Evolutionary conservation across 2,329 filamentous ascomycete species (phyloP), one percentile per base, ranked within the genome.

Genomic region (Chrysoporthe puriensis): DNA sequence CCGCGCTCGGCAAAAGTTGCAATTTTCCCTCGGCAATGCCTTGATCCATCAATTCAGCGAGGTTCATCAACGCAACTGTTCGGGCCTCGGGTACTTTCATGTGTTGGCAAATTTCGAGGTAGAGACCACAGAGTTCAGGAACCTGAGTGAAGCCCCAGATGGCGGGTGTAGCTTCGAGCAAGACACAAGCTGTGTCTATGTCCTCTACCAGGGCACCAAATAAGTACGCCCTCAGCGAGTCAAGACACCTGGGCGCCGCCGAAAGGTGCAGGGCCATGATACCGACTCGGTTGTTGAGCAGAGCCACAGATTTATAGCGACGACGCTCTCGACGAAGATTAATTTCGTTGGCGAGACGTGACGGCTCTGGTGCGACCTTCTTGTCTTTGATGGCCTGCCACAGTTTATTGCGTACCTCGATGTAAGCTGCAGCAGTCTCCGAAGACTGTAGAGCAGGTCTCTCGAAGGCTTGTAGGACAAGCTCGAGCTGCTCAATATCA

Each of bases 391-490:
- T 63, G n/a, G 21, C 13, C 40, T 73, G 74, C 69, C 78, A 77
- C 4, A 82, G 74, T 14, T 81, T 73, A 69, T 85, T 85, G 32
- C 81, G 72, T 0, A 83, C 78, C 69, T 85, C 82, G 1, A 85
- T 74, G 57, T 83, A 83, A 0, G 82, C 79, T 0, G 83, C 81
- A 9, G 79, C 73, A 7, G 84, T 75, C 43, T 85, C 82, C 0
- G 82, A 79, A 44, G 76, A 77, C 4, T 48, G 48, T 36, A 48
- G 4, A 43, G 64, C 63, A 26, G 50, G 26, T 16, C 36, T 0
- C 5, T 69, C 68, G 7, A 71, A 57, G 5, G 40, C 57, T 32
- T 68, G 58, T 2, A 74, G 58, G 1, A 64, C 46, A 4, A 21
- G 18, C 2, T 70, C 34, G 0, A 73, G 61, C 1, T 26, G 16